Evolutionary conservation across 108 stramenopile species (phyloP), one percentile per base, ranked within the genome.

Genomic region (Cylindrotheca fusiformis): DNA sequence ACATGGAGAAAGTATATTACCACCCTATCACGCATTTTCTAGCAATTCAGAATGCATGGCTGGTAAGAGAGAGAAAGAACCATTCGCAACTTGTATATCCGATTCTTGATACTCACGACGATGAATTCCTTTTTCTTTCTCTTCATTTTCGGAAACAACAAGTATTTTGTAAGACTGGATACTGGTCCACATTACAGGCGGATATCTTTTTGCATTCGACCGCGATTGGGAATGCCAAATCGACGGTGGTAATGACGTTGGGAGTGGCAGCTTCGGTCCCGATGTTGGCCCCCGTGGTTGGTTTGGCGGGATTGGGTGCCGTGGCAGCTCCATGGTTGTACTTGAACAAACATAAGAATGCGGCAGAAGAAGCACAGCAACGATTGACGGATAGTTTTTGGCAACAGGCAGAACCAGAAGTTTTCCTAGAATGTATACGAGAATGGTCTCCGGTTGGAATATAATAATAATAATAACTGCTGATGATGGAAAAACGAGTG

Each of bases 141-240:
- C 36, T 41, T 10, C 36, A n/a, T n/a, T n/a, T n/a, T n/a, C n/a
- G n/a, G n/a, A n/a, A n/a, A n/a, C n/a, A n/a, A n/a, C n/a, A n/a
- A 41, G 86, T 91, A 14, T 91, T 81, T 79, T 78, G 80, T 68
- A 81, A 81, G 41, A 85, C 84, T 1, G 80, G 80, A 17, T 68
- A 56, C 18, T 85, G 79, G 77, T 27, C 57, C 21, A 81, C 77
- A 23, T 20, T 81, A 29, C 84, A 85, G 56, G 72, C 82, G 0
- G 60, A 67, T 22, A 54, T 74, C 21, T 80, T 76, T 51, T 60
- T 83, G 22, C 25, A 67, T 50, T 53, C 74, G 24, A 80, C 82
- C 0, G 77, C 86, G 6, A 64, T 79, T 23, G 87, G 90, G 5
- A 82, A 87, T 65, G 76, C 63, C 32, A 91, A 91, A 61, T 69